Conservation (phyloP, 2,329 filamentous ascomycete genomes). For the Triangularia verruculosa region DNA sequence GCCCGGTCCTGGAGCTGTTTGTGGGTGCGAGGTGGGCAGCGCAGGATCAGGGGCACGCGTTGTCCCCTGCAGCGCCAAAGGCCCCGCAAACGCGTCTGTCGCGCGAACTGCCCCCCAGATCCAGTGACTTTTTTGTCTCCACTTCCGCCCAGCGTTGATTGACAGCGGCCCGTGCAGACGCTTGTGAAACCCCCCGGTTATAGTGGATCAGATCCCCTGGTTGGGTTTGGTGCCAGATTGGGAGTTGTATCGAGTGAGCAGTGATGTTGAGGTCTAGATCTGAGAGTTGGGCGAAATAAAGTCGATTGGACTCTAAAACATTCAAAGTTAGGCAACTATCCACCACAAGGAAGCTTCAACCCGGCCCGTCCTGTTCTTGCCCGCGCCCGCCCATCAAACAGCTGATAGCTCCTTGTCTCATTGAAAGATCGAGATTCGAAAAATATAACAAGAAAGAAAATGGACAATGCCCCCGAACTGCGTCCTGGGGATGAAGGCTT, state of each 20-base stretch:
- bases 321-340: background rate
- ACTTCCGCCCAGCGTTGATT: background rate
- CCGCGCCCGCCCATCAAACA: background rate
- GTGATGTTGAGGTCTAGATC: too few species aligned
- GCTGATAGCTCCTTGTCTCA: background rate
- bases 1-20: background rate
- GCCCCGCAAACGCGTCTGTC: background rate
- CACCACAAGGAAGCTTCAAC: background rate
- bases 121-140: conserved; percentile 2
- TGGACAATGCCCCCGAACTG: conserved; percentile 22
- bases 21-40: background rate
- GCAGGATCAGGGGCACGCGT: background rate
- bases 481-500: conserved; percentile 30
- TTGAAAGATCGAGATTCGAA: background rate
- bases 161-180: background rate
- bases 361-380: background rate
- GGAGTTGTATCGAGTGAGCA: background rate
- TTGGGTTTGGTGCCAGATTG: background rate
- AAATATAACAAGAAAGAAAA: background rate
- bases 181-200: conserved; percentile 10
- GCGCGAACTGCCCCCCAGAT: conserved; percentile 2
- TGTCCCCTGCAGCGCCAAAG: background rate
- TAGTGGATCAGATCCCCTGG: conserved; percentile 1
- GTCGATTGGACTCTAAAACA: too few species aligned
- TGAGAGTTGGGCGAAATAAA: too few species aligned